phyloP scores from a whole-genome alignment of 352 stramenopile genomes.

The Phytophthora cryptogea region DNA sequence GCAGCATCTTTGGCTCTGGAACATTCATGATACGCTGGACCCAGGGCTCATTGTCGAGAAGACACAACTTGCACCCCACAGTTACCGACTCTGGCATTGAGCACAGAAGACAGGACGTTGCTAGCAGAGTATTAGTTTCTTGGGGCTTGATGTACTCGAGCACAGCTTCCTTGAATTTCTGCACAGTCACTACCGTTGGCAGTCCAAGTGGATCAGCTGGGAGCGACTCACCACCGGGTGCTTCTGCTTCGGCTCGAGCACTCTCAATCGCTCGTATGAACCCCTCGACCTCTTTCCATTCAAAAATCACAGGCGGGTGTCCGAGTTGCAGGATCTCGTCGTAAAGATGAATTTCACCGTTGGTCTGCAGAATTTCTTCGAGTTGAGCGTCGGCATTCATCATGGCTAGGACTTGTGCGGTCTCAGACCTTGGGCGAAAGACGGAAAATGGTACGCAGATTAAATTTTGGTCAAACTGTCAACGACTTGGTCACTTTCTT shows the following conservation, averaged over 20 bases:
- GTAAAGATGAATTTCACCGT: slow-evolving; percentile 14
- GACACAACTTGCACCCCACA: slow-evolving; percentile 10
- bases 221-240: too few species aligned
- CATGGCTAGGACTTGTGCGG: neutral
- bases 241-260: neutral
- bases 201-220: too few species aligned
- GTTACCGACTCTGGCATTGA: slow-evolving; percentile 16
- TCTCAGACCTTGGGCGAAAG: too few species aligned
- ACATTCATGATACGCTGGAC: slow-evolving; percentile 8
- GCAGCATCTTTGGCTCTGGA: slow-evolving; percentile 9
- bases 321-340: slow-evolving; percentile 17
- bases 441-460: too few species aligned
- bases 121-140: neutral
- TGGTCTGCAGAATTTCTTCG: slow-evolving; percentile 23
- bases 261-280: too few species aligned
- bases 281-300: too few species aligned
- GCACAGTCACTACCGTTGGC: too few species aligned
- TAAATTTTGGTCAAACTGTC: neutral
- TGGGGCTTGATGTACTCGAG: slow-evolving; percentile 1
- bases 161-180: too few species aligned
- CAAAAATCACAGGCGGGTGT: too few species aligned
- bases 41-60: slow-evolving; percentile 15
- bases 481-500: neutral
- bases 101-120: slow-evolving; percentile 21
- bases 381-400: slow-evolving; percentile 30